These are phyloP conservation scores for Arthrobotrys sphaeroides DNA, from an alignment of 2,329 filamentous ascomycete species.

Conservation along the genomic window DNA sequence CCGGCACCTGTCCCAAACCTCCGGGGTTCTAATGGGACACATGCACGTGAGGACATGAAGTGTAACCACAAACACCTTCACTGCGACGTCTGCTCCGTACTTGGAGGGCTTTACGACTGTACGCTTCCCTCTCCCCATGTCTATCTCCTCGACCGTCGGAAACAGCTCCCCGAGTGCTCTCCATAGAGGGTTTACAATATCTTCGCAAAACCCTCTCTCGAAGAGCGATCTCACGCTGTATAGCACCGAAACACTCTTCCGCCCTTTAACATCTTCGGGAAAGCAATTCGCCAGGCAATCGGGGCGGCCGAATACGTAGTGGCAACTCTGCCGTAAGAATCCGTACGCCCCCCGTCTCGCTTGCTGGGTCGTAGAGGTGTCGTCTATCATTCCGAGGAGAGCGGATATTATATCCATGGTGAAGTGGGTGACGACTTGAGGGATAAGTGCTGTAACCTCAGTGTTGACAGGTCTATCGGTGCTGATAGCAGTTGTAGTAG, in stretches of 20 bases:
- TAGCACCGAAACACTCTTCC: slow-evolving; percentile 61
- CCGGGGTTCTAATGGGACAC: slow-evolving; percentile 47
- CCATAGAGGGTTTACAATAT: slow-evolving; percentile 74
- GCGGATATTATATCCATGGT: slow-evolving; percentile 68
- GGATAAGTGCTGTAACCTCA: slow-evolving; percentile 62
- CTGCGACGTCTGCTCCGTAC: slow-evolving; percentile 52
- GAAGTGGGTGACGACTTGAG: slow-evolving; percentile 69
- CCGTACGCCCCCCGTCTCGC: slow-evolving; percentile 65
- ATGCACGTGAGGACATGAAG: slow-evolving; percentile 56
- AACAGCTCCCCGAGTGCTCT: slow-evolving; percentile 70
- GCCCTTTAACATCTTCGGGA: slow-evolving; percentile 70
- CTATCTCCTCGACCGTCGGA: slow-evolving; percentile 41
- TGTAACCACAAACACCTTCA: slow-evolving; percentile 55
- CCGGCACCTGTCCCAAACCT: slow-evolving; percentile 55
- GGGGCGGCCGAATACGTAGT: slow-evolving; percentile 71
- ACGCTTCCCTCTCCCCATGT: slow-evolving; percentile 3
- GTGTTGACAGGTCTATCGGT: slow-evolving; percentile 57
- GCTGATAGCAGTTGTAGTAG: slow-evolving; percentile 46
- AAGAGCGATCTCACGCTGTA: slow-evolving; percentile 60
- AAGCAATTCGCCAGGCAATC: slow-evolving; percentile 69
- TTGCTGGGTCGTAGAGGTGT: slow-evolving; percentile 45
- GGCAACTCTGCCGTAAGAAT: slow-evolving; percentile 73
- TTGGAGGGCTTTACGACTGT: slow-evolving; percentile 56
- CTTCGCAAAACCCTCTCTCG: slow-evolving; percentile 61
- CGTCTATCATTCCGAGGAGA: slow-evolving; percentile 57